These are phyloP conservation scores for Sclerotiophoma versabilis DNA, from an alignment of 2,329 filamentous ascomycete species.

Conservation along the genomic window DNA sequence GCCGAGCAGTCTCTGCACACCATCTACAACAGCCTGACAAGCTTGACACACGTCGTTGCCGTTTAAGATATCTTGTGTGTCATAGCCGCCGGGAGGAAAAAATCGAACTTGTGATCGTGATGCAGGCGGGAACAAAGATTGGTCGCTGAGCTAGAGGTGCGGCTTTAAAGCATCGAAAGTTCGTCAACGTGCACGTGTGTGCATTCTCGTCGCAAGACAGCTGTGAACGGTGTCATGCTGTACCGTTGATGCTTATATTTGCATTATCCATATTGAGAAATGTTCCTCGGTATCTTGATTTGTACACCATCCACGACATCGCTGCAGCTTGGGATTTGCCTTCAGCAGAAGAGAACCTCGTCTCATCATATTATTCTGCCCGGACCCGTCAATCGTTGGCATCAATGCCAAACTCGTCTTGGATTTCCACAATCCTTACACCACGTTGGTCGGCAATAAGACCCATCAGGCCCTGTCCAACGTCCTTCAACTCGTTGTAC, in stretches of 20 bases:
- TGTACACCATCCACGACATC: not conserved
- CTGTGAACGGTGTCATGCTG: not conserved
- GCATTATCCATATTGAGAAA: not conserved
- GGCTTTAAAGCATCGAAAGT: conserved; percentile 20
- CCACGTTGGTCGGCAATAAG: conserved; percentile 71
- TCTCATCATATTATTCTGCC: not conserved
- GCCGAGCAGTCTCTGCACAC: conserved; percentile 19
- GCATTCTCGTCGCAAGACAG: conserved; percentile 3
- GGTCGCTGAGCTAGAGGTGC: conserved; percentile 15
- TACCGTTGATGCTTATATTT: not conserved
- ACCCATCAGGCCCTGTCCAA: conserved; percentile 70
- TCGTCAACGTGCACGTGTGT: conserved; percentile 17
- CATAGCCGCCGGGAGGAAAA: conserved; percentile 24
- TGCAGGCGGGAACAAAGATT: conserved; percentile 14
- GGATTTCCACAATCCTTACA: conserved; percentile 59
- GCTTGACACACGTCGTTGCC: conserved; percentile 32
- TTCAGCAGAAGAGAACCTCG: not conserved
- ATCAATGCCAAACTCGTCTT: conserved; percentile 57
- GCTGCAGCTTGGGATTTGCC: not conserved
- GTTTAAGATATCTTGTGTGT: conserved; percentile 34
- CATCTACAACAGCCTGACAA: conserved; percentile 1
- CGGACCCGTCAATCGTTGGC: conserved; percentile 50
- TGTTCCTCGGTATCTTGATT: not conserved
- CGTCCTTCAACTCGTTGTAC: conserved; percentile 76
- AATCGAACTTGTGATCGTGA: conserved; percentile 21